Conservation (phyloP, 176 grass and related monocot genomes). For the Triticum urartu region DNA sequence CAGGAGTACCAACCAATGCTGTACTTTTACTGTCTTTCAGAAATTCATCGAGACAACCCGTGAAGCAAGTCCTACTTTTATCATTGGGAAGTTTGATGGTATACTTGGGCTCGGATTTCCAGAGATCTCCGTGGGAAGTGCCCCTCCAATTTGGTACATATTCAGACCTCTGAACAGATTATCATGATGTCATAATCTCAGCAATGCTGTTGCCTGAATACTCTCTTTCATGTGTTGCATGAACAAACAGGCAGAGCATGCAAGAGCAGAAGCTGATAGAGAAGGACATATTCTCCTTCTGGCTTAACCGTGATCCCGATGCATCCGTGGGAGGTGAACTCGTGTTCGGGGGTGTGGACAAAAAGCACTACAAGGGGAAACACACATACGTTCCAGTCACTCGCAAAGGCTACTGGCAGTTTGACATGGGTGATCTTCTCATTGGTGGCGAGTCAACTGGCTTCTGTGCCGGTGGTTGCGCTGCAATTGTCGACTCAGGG, state of each 20-base stretch:
- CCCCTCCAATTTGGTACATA: conserved; percentile 75
- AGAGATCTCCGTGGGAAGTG: conserved; percentile 77
- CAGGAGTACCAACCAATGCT: neutral
- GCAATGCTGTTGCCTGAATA: neutral
- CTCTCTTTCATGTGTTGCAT: conserved; percentile 15
- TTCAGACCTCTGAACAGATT: conserved; percentile 1
- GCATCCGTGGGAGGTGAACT: conserved; percentile 70
- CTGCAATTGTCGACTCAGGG: conserved; percentile 92
- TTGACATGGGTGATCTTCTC: conserved; percentile 77
- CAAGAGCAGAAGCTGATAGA: conserved; percentile 64
- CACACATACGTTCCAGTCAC: conserved; percentile 92
- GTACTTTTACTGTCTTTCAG: conserved; percentile 41
- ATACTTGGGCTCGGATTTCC: conserved; percentile 93
- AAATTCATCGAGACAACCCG: conserved; percentile 90
- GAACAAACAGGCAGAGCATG: conserved; percentile 80
- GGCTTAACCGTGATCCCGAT: conserved; percentile 84
- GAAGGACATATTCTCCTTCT: conserved; percentile 87
- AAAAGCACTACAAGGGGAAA: conserved; percentile 64
- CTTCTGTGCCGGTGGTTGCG: conserved; percentile 78
- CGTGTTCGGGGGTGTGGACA: conserved; percentile 82
- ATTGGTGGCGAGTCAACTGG: conserved; percentile 59
- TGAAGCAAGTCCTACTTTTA: conserved; percentile 65
- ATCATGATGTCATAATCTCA: neutral
- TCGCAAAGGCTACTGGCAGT: conserved; percentile 89
- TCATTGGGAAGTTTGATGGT: conserved; percentile 90